Conservation (phyloP, 23 red algal species). For the Gracilariopsis chorda region DNA sequence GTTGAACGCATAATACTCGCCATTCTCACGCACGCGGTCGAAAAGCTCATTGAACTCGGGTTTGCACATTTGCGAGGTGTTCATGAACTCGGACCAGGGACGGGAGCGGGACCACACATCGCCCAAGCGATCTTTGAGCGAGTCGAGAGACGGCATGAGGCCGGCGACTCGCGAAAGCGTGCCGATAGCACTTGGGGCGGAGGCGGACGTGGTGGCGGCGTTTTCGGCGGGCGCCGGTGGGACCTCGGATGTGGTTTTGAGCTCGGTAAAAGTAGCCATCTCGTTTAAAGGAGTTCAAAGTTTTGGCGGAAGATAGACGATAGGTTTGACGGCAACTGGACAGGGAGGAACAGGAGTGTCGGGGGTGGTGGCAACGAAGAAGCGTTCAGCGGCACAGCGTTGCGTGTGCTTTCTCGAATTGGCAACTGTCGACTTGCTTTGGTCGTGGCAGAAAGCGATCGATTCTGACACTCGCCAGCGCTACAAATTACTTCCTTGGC, state of each 20-base stretch:
- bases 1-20: conserved; percentile 87
- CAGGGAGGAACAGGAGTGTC: no score
- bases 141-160: conserved; percentile 60
- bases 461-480: no score
- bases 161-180: conserved; percentile 42
- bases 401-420: no score
- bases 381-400: no score
- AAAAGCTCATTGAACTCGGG: conserved; percentile 83
- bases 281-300: background rate
- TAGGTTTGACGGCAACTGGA: no score
- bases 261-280: conserved; percentile 62
- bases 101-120: conserved; percentile 84
- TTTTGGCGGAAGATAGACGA: no score
- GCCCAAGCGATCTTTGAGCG: conserved; percentile 74
- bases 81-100: conserved; percentile 94
- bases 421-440: no score
- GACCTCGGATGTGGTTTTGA: conserved; percentile 14
- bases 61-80: conserved; percentile 88
- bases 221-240: conserved; percentile 23
- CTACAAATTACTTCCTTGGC: no score
- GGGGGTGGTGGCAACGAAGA: no score
- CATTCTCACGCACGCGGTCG: conserved; percentile 89
- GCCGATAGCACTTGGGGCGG: conserved; percentile 12
- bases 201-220: background rate
- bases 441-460: no score